Conservation (phyloP, 2,329 filamentous ascomycete species). For the Colletotrichum viniferum region DNA sequence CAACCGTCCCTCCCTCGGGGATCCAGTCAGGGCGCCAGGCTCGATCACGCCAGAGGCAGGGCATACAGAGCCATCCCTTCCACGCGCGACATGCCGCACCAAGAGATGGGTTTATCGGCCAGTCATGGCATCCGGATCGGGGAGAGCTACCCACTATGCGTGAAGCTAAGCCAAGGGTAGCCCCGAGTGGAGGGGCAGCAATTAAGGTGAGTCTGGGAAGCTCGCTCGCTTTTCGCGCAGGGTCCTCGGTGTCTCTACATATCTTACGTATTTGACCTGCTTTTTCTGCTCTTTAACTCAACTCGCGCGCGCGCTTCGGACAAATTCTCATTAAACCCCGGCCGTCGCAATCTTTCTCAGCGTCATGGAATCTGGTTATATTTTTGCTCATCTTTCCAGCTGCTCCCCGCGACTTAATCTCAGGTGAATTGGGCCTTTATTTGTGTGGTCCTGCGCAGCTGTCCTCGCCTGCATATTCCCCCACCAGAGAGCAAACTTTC, state of each 20-base stretch:
- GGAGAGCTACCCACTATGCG: constrained; percentile 11
- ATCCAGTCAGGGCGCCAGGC: constrained; percentile 3
- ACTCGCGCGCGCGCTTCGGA: constrained; percentile 15
- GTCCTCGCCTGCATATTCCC: not conserved
- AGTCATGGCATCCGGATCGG: constrained; percentile 10
- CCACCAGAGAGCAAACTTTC: not conserved
- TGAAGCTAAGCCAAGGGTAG: constrained; percentile 20
- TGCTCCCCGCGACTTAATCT: constrained; percentile 6
- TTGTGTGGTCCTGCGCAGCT: not conserved
- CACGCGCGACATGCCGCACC: constrained; percentile 16
- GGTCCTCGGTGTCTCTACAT: constrained; percentile 18
- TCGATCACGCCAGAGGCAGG: constrained; percentile 24
- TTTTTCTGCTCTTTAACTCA: constrained; percentile 4
- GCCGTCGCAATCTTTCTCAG: constrained; percentile 3
- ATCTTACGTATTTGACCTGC: constrained; percentile 20
- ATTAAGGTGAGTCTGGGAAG: constrained; percentile 20
- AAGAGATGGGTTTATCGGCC: constrained; percentile 13
- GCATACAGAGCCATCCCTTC: constrained; percentile 16
- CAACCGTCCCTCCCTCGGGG: constrained; percentile 1
- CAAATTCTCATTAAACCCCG: not conserved
- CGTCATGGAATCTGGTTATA: constrained; percentile 14
- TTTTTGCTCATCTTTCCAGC: not conserved
- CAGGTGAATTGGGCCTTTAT: not conserved
- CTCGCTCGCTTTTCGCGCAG: constrained; percentile 11
- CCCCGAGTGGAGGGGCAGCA: constrained; percentile 12